Evolutionary conservation across 192 early-diverging fungal species (phyloP), one percentile per base, ranked within the genome.

Genomic region (Backusella parvicylindrica): DNA sequence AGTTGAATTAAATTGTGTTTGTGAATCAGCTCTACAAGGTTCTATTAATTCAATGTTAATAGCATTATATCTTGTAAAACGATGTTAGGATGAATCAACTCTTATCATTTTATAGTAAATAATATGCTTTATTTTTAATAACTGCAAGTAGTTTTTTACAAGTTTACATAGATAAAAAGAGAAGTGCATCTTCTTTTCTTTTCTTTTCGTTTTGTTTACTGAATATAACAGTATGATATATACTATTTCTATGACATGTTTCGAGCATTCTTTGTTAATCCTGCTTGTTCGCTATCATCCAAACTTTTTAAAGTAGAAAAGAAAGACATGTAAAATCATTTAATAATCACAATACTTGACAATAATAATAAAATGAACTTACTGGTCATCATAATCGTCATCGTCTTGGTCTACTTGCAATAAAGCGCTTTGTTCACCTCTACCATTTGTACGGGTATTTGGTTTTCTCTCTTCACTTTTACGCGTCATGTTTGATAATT

Each of bases 381-480:
- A 79, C 70, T 83, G 77, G 38, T 82, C 70, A n/a, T 80, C 78
- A 28, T 87, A 81, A 35, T 80, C 73, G 15, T 73, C 82, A 70
- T 82, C 75, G 30, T 81, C 80, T 26, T 81, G 80, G 26, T 86
- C 81, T 13, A 70, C 66, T 31, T 66, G 53, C 32, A 81, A 64
- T 28, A 80, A 56, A 9, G 75, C 70, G 28, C 70, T 73, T 38
- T 81, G 65, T 64, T 73, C 74, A 37, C 74, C 60, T 53, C 47
- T 31, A 36, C 35, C 35, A 35, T 32, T 60, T 33, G 71, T 26
- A 28, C 15, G 26, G 6, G 26, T 43, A 16, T 36, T 60, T 69
- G 53, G 21, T 18, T 35, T 68, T 41, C 30, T 71, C 21, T 40
- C 40, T 3, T 70, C 36, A 38, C 33, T 32, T 7, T 23, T 36